These are phyloP conservation scores for Dictyostelium purpureum DNA, from an alignment of 78 protist species.

Conservation along the genomic window DNA sequence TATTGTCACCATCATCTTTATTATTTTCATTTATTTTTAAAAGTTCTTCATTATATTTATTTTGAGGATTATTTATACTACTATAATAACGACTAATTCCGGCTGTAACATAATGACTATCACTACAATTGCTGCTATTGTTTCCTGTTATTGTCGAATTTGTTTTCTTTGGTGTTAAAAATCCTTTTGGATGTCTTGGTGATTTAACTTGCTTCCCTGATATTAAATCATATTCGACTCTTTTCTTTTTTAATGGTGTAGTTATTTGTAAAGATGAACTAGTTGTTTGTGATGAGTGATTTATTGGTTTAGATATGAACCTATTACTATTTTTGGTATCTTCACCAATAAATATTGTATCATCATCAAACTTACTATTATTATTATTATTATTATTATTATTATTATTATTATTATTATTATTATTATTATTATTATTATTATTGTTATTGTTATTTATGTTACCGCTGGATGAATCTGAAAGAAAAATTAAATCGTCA, in stretches of 20 bases:
- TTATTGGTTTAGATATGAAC: not conserved
- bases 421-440: constrained; percentile 6
- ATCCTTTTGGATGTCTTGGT: constrained; percentile 21
- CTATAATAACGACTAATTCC: not conserved
- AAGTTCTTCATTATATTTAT: not conserved
- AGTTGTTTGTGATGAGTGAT: not conserved
- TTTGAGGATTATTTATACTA: not conserved
- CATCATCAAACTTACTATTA: not conserved
- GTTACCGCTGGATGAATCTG: not conserved
- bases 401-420: not conserved
- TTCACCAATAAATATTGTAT: no score
- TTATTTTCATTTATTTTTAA: not conserved
- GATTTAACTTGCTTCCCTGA: not conserved
- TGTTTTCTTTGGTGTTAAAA: not conserved
- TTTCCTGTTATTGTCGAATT: not conserved
- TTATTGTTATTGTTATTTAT: not conserved
- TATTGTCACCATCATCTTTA: not conserved
- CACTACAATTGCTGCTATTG: not conserved
- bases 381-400: not conserved
- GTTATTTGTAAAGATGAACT: not conserved
- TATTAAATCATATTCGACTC: constrained; percentile 27
- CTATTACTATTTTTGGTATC: no score
- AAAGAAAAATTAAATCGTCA: not conserved
- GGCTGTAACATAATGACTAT: not conserved
- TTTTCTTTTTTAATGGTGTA: not conserved